phyloP scores from a whole-genome alignment of 176 grass and related monocot species.

The Saccharum spontaneum region DNA sequence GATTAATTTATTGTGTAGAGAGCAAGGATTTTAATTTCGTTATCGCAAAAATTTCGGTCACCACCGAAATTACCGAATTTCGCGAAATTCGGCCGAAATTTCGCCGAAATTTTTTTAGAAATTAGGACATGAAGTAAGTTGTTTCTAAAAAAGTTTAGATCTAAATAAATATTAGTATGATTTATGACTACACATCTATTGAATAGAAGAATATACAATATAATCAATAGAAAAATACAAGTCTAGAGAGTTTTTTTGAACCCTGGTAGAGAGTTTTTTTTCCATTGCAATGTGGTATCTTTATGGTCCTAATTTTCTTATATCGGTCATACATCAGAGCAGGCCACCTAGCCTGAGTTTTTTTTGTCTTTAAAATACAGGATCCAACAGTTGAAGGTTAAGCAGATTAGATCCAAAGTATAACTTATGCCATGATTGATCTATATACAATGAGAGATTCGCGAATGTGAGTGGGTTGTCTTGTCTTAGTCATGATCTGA shows the following conservation, averaged over 20 bases:
- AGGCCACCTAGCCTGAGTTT: neutral
- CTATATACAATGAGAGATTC: slow-evolving; percentile 27
- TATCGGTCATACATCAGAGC: neutral
- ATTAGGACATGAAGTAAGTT: too few species aligned
- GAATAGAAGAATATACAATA: too few species aligned
- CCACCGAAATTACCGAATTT: too few species aligned
- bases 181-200: too few species aligned
- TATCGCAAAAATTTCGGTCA: too few species aligned
- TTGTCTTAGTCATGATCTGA: slow-evolving; percentile 2
- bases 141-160: too few species aligned
- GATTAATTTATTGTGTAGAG: neutral
- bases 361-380: neutral
- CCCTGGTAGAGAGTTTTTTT: neutral
- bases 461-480: slow-evolving; percentile 20
- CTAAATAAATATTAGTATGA: too few species aligned
- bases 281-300: neutral
- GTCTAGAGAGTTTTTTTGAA: too few species aligned
- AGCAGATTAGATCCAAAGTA: slow-evolving; percentile 3
- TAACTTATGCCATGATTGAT: slow-evolving; percentile 34
- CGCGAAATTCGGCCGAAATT: too few species aligned
- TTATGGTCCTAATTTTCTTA: neutral
- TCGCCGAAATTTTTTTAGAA: too few species aligned
- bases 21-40: too few species aligned
- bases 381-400: neutral
- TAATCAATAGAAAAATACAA: too few species aligned